These are phyloP conservation scores for Pseudogymnoascus sp. DNA, from an alignment of 2,329 filamentous ascomycete genomes.

Conservation along the genomic window DNA sequence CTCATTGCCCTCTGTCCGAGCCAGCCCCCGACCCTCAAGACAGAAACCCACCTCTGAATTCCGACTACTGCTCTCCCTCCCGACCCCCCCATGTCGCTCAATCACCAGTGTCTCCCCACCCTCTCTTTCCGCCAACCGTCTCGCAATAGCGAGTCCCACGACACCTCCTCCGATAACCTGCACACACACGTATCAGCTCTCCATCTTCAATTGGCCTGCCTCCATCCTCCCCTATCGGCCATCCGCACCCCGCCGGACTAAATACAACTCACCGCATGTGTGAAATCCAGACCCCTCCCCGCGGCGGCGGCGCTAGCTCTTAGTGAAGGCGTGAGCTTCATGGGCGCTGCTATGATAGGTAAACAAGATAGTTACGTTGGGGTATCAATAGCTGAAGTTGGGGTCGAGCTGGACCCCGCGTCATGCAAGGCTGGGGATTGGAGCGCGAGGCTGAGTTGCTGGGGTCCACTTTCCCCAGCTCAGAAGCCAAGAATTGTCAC, in stretches of 20 bases:
- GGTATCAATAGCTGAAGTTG: not conserved
- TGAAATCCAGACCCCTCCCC: conserved; percentile 24
- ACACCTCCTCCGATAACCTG: conserved; percentile 54
- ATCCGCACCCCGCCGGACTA: not conserved
- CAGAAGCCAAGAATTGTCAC: not conserved
- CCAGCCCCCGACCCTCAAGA: not conserved
- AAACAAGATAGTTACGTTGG: not conserved
- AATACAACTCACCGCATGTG: conserved; percentile 25
- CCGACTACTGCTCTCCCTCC: conserved; percentile 62
- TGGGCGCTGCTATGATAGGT: not conserved
- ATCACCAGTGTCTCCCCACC: conserved; percentile 58
- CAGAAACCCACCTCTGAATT: conserved; percentile 50
- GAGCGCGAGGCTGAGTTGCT: not conserved
- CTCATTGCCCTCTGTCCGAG: not conserved
- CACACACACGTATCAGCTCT: not conserved
- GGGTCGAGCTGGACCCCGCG: not conserved
- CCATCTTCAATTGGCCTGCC: too few species aligned
- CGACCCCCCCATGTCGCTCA: conserved; percentile 55
- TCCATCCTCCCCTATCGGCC: not conserved
- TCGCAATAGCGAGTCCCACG: conserved; percentile 59
- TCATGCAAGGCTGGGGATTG: not conserved
- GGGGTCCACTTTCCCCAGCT: not conserved
- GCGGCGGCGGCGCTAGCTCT: conserved; percentile 15
- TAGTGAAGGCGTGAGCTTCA: not conserved
- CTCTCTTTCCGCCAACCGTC: conserved; percentile 50